Base-by-base conservation (phyloP, 2,329 filamentous ascomycete genomes). In the Neodidymelliopsis sp. region DNA sequence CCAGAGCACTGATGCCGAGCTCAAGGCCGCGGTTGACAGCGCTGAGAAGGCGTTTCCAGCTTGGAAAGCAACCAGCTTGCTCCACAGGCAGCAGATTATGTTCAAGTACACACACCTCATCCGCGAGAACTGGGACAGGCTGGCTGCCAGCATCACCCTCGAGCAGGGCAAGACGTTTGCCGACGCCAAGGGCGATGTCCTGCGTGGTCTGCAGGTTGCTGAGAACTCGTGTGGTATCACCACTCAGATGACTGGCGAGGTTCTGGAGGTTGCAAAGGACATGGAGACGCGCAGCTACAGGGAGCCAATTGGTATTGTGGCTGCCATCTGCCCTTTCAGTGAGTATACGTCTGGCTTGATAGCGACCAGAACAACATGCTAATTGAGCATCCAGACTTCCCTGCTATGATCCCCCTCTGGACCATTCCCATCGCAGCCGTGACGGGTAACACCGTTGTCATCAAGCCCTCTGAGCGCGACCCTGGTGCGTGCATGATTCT, bases 331-430 rank as follows among this genome's bases (percentile, higher is more conserved):
- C 79, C 90, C 90, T 2, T 94, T 94, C 71, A 94, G 87, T 90
- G 72, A 73, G 86, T 75, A 18, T 15, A 31, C 11, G 11, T 23
- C 18, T 24, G 20, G 13, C 18, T 24, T 19, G 22, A n/a, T 12
- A 47, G 29, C 10, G n/a, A n/a, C 25, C 15, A 42, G 27, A n/a
- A 24, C 13, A 13, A 24, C 16, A 15, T 41, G 46, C 68, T 72
- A 60, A 71, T 62, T 41, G 22, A 24, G 22, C 45, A 34, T 11
- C 41, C 53, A 90, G 87, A 94, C 79, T 94, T 94, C 77, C 90
- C 90, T 31, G 90, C 90, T 63, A 95, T 95, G 90, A 94, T 95
- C 72, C 90, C 90, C 3, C 81, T 95, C n/a, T 95, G 90, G 90
- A 91, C 84, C 53, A 91, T 95, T 54, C 90, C 90, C 28, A 89